phyloP scores from a whole-genome alignment of 2,329 filamentous ascomycete genomes.

The Aaosphaeria arxii region DNA sequence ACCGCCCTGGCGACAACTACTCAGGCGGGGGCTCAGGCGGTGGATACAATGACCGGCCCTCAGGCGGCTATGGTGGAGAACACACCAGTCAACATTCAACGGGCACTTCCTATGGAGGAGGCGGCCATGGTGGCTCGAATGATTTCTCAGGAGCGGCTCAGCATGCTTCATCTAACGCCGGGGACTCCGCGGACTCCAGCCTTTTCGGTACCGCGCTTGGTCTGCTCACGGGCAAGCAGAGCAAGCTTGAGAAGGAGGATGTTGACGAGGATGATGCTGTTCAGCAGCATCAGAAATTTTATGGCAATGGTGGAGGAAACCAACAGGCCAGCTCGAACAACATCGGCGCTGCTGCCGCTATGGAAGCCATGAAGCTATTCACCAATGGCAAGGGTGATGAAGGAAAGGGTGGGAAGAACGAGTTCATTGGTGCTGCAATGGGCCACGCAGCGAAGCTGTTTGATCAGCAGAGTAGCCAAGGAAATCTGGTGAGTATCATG shows the following conservation, averaged over 20 bases:
- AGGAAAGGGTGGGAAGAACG: constrained; percentile 62
- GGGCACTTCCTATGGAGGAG: constrained; percentile 41
- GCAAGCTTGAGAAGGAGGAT: constrained; percentile 48
- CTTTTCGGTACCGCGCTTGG: constrained; percentile 58
- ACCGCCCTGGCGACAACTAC: constrained; percentile 17
- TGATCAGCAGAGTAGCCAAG: constrained; percentile 56
- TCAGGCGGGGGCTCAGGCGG: constrained; percentile 10
- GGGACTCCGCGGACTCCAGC: constrained; percentile 46
- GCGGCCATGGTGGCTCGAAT: constrained; percentile 41
- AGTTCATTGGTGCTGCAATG: constrained; percentile 84
- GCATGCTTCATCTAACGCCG: constrained; percentile 55
- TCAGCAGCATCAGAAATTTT: constrained; percentile 72
- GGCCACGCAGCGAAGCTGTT: constrained; percentile 78
- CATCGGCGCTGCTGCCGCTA: constrained; percentile 69
- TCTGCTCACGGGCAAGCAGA: constrained; percentile 54
- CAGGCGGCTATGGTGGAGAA: constrained; percentile 19
- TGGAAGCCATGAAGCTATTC: constrained; percentile 82
- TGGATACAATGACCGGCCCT: constrained; percentile 9
- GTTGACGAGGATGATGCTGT: constrained; percentile 67
- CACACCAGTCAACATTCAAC: constrained; percentile 33
- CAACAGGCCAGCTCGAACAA: constrained; percentile 44
- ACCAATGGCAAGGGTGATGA: constrained; percentile 49
- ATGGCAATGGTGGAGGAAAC: constrained; percentile 50
- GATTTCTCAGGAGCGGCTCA: constrained; percentile 54
- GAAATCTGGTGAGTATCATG: constrained; percentile 48